phyloP scores from a whole-genome alignment of 768 basidiomycete genomes.

The Suillus decipiens region DNA sequence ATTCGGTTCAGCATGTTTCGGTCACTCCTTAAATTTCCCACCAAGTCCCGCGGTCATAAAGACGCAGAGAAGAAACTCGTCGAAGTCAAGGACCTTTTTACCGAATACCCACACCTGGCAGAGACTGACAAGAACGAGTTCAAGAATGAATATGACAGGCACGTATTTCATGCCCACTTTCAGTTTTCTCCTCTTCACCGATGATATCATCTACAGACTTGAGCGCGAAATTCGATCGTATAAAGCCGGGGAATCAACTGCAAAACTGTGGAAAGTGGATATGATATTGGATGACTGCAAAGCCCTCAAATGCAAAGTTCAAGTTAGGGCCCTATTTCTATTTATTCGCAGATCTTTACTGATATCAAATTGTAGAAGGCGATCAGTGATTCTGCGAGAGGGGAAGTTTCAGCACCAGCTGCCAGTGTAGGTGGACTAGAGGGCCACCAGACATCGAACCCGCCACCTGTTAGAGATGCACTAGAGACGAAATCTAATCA shows the following conservation, averaged over 20 bases:
- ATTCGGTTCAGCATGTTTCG: slow-evolving; percentile 2
- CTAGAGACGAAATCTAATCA: not conserved
- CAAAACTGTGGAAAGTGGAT: not conserved
- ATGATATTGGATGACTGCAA: not conserved
- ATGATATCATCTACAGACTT: not conserved
- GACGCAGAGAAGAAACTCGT: slow-evolving; percentile 5
- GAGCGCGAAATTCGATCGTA: not conserved
- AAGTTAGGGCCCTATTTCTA: not conserved
- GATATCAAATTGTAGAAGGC: not conserved
- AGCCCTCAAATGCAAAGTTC: slow-evolving; percentile 3
- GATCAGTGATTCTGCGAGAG: not conserved
- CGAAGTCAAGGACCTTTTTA: not conserved
- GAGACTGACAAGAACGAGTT: slow-evolving; percentile 2
- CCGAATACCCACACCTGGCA: not conserved
- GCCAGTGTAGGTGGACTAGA: not conserved
- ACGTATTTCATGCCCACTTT: not conserved
- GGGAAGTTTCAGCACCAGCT: too few species aligned
- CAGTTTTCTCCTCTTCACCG: too few species aligned
- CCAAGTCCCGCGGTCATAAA: not conserved
- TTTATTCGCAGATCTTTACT: not conserved
- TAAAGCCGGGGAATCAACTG: not conserved
- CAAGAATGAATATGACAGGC: not conserved
- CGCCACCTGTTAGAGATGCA: not conserved
- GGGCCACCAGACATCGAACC: not conserved
- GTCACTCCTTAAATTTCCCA: not conserved